Conservation (phyloP, 768 basidiomycete species). For the Tulasnella sp. region DNA sequence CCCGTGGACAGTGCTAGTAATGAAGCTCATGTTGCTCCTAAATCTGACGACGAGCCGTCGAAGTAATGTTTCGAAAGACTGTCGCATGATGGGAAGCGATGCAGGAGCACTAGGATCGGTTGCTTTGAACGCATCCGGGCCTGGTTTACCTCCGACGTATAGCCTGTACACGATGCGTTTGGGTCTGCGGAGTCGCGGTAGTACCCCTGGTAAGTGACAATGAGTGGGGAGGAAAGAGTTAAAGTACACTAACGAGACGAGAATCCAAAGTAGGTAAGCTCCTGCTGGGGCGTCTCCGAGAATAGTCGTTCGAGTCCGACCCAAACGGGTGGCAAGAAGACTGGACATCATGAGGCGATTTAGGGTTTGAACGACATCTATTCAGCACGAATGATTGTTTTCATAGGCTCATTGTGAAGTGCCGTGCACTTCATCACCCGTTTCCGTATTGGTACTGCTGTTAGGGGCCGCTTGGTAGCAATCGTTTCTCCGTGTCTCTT, state of each 20-base stretch:
- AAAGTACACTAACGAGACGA: background rate
- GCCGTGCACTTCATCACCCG: conserved; percentile 23
- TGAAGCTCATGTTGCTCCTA: background rate
- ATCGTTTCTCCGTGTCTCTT: background rate
- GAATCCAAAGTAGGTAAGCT: conserved; percentile 6
- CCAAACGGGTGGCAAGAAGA: conserved; percentile 17
- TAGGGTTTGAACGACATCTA: background rate
- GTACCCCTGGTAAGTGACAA: background rate
- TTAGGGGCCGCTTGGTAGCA: conserved; percentile 18
- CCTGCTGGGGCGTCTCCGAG: conserved; percentile 19
- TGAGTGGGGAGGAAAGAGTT: background rate
- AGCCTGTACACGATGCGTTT: conserved; percentile 8
- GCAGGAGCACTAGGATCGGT: background rate
- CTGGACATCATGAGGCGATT: conserved; percentile 13
- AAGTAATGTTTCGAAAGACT: conserved; percentile 1
- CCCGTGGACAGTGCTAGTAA: conserved; percentile 1
- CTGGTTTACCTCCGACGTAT: background rate
- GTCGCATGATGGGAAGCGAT: background rate
- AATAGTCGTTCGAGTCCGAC: conserved; percentile 20
- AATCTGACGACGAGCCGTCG: background rate
- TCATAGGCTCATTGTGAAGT: background rate
- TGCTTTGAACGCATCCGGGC: background rate
- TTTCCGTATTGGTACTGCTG: conserved; percentile 17
- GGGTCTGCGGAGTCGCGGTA: too few relatives aligned
- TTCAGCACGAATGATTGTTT: background rate